Evolutionary conservation across 2,329 filamentous ascomycete genomes (phyloP).

Genomic region (Metarhizium humberi): DNA sequence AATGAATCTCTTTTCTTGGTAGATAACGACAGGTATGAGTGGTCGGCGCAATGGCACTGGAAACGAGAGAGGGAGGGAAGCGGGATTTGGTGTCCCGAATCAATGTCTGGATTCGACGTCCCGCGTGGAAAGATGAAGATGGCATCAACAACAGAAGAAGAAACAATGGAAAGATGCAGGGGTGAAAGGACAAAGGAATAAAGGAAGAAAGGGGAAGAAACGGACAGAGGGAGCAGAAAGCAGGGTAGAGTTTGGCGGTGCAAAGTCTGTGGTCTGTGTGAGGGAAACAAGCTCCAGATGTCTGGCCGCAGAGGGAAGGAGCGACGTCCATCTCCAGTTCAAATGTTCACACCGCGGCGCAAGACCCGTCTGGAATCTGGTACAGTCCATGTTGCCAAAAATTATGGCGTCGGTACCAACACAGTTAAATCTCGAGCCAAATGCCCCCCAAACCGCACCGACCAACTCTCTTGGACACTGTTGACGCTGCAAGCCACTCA

Average conservation of each 20-base stretch:
- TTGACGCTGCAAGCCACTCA: too few relatives aligned
- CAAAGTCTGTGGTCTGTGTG: background rate
- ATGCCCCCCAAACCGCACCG: too few relatives aligned
- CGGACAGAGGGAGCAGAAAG: background rate
- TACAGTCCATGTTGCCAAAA: too few relatives aligned
- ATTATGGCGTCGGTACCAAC: too few relatives aligned
- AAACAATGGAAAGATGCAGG: background rate
- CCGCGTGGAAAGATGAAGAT: background rate
- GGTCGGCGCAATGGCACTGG: too few relatives aligned
- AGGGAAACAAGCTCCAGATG: background rate
- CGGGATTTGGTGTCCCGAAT: background rate
- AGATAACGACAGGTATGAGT: too few relatives aligned
- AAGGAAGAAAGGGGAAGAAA: background rate
- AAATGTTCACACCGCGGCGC: background rate
- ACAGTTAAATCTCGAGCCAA: too few relatives aligned
- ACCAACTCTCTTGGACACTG: too few relatives aligned
- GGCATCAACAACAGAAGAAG: background rate
- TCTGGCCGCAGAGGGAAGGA: background rate
- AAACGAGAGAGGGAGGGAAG: background rate
- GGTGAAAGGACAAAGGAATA: background rate
- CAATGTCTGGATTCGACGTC: slow-evolving; percentile 1
- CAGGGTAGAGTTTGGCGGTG: background rate
- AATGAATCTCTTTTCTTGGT: too few relatives aligned
- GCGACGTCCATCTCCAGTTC: background rate
- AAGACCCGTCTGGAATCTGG: too few relatives aligned